A percentile compares a stretch with the other conserved stretches of the same genome.
Conservation (phyloP, 2,329 filamentous ascomycete genomes). For the Neonectria faginata region DNA sequence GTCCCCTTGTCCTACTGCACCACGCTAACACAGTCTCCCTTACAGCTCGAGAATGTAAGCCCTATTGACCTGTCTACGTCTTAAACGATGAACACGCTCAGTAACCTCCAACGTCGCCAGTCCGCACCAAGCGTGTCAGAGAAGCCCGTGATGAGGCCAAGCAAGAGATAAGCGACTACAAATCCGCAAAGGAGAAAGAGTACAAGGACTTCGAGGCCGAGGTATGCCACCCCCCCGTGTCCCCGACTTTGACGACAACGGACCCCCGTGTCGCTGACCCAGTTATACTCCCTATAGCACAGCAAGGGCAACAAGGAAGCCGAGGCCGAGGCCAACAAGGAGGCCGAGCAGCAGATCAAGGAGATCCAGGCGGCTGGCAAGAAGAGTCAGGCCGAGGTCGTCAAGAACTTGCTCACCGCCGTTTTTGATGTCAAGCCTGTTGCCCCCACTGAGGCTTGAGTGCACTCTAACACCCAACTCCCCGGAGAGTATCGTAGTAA, state of each 20-base stretch:
- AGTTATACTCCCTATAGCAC: slow-evolving; percentile 69
- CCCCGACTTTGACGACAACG: background rate
- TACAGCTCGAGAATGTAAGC: slow-evolving; percentile 87
- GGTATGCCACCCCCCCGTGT: slow-evolving; percentile 52
- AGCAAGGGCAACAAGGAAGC: slow-evolving; percentile 87
- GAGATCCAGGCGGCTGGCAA: slow-evolving; percentile 85
- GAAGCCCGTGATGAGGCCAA: slow-evolving; percentile 97
- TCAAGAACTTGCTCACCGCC: slow-evolving; percentile 85
- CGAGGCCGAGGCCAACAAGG: slow-evolving; percentile 82
- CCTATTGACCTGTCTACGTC: slow-evolving; percentile 23
- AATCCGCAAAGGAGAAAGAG: slow-evolving; percentile 88
- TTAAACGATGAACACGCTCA: slow-evolving; percentile 8
- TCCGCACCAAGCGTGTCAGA: slow-evolving; percentile 94
- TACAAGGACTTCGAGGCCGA: slow-evolving; percentile 93
- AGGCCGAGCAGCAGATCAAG: slow-evolving; percentile 82
- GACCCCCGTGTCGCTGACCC: slow-evolving; percentile 19
- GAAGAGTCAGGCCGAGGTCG: slow-evolving; percentile 82
- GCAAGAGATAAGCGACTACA: slow-evolving; percentile 96
- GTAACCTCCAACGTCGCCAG: slow-evolving; percentile 38
- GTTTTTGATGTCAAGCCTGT: slow-evolving; percentile 86
- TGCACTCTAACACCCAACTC: background rate
- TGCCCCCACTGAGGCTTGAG: slow-evolving; percentile 52
- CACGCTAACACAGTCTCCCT: slow-evolving; percentile 45
- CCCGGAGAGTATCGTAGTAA: background rate
- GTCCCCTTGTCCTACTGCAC: slow-evolving; percentile 24